Base-by-base conservation (phyloP, 129 eudicot species). In the Erigeron canadensis region DNA sequence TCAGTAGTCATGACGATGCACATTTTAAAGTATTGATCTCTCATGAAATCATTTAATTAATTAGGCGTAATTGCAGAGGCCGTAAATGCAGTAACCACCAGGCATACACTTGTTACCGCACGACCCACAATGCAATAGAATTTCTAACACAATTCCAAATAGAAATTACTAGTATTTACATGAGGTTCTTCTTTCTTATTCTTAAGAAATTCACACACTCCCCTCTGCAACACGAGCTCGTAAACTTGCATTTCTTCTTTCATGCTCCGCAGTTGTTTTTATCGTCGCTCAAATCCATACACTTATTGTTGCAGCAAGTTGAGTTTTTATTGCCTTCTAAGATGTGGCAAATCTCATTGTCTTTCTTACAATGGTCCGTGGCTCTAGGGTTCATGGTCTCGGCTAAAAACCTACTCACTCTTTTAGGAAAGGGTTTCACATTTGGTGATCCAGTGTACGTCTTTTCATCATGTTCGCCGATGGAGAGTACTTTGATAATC, bases 231-330 rank as follows among this genome's bases (percentile, higher is more conserved):
- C 96, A 90, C 1, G 71, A 34, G 5, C 81, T 74, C 0, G 88
- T 81, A 11, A 53, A 74, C 77, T 62, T 66, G 77, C 96, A 90
- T 62, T 85, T 87, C 21, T 76, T 83, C 79, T 87, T 85, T 71
- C 95, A 90, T 19, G 81, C 76, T 38, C 96, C 96, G 17, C 96
- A 90, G 63, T 90, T 72, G 15, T 81, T 44, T 38, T 65, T 45
- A 37, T 90, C 91, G 40, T 60, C 65, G 6, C 48, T 62, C 75
- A 85, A 38, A 70, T 90, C 88, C 51, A 87, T 50, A 53, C 96
- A 87, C 45, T 90, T 87, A 69, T 87, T 90, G 66, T 78, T 81
- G 70, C 96, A 90, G 41, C 96, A 90, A 1, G 88, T 87, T 9
- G 82, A 71, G 73, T 85, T 87, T 10, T 47, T 41, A 38, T 5